Evolutionary conservation across 345 rosid genomes (phyloP).

Genomic region (Rhodomyrtus tomentosa): DNA sequence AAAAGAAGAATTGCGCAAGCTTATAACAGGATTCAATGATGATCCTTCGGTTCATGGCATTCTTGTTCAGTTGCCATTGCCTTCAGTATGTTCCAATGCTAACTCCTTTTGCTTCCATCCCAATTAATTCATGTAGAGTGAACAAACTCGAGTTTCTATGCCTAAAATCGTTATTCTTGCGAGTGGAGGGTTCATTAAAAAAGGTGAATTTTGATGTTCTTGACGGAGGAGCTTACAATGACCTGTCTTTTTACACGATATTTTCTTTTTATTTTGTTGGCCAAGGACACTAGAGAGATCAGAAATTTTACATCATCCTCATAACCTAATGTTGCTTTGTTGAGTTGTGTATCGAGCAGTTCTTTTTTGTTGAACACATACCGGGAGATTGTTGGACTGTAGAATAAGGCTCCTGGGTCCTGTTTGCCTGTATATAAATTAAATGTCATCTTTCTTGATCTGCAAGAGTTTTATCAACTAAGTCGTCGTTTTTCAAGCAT

Average conservation of each 20-base stretch:
- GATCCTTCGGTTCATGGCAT: slow-evolving; percentile 82
- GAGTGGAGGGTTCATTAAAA: not conserved
- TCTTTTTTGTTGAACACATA: not conserved
- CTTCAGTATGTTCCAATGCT: slow-evolving; percentile 31
- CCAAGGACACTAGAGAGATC: not conserved
- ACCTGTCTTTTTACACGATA: not conserved
- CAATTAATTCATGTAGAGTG: not conserved
- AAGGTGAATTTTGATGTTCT: not conserved
- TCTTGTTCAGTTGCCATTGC: slow-evolving; percentile 83
- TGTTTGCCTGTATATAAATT: not conserved
- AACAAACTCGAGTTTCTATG: not conserved
- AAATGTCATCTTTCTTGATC: not conserved
- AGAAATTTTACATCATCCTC: not conserved
- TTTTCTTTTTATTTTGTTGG: not conserved
- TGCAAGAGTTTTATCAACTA: not conserved
- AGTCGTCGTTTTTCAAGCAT: slow-evolving; percentile 32
- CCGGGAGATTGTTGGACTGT: not conserved
- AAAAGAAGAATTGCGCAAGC: slow-evolving; percentile 51
- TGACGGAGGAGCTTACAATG: not conserved
- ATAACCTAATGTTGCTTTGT: not conserved
- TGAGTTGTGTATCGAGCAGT: not conserved
- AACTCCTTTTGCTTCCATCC: not conserved
- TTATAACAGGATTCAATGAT: slow-evolving; percentile 41
- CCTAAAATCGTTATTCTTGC: not conserved
- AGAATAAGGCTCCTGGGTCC: not conserved